Evolutionary conservation across 345 rosid species (phyloP).

Genomic region (Eutrema heterophyllum): DNA sequence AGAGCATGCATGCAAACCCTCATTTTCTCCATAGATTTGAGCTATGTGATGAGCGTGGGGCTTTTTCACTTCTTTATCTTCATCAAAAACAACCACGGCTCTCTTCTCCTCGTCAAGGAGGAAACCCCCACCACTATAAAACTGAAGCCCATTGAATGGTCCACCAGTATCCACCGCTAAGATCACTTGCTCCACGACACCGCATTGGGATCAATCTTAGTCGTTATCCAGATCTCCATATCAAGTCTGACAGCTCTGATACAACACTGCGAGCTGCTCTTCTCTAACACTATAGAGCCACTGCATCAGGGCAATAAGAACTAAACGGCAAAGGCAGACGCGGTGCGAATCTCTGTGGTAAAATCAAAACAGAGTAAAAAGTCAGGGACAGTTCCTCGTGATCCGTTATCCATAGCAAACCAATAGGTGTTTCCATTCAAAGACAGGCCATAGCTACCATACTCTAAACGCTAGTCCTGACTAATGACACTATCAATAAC

Average conservation of each 20-base stretch:
- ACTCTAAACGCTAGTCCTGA: not conserved
- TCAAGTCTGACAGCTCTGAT: not conserved
- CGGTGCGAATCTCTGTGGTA: not conserved
- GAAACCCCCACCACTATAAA: not conserved
- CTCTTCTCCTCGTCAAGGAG: not conserved
- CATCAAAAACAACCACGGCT: not conserved
- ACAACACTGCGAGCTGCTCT: not conserved
- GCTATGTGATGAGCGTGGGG: too few relatives aligned
- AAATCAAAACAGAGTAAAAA: conserved; percentile 13
- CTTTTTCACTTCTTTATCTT: too few relatives aligned
- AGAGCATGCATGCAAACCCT: too few relatives aligned
- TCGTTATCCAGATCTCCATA: not conserved
- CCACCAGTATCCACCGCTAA: not conserved
- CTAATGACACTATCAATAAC: not conserved
- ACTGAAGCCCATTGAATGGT: not conserved
- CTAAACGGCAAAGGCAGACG: not conserved
- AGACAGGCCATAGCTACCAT: not conserved
- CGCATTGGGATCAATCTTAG: not conserved
- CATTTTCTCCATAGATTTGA: too few relatives aligned
- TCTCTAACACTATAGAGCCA: not conserved
- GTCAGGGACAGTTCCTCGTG: not conserved
- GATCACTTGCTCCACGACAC: not conserved
- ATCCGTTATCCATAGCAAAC: not conserved
- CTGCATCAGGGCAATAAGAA: not conserved
- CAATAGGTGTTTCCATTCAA: not conserved